These are phyloP conservation scores for Kregervanrija fluxuum DNA, from an alignment of 805 yeast species.

Conservation along the genomic window DNA sequence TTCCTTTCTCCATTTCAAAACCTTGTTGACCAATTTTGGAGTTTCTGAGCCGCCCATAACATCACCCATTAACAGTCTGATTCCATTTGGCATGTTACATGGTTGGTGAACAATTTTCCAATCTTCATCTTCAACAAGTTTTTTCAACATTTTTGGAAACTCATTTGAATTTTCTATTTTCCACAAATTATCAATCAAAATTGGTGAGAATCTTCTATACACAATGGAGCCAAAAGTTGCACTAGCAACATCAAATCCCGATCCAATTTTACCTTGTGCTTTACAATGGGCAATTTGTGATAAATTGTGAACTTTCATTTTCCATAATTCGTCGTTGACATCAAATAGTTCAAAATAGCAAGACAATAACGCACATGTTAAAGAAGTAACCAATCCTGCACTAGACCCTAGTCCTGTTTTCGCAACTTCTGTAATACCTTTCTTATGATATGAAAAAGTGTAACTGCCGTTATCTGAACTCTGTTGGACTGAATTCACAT, in stretches of 20 bases:
- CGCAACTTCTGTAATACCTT: constrained; percentile 62
- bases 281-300: constrained; percentile 87
- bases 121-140: constrained; percentile 34
- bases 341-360: constrained; percentile 32
- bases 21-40: constrained; percentile 77
- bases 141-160: constrained; percentile 25
- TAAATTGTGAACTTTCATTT: constrained; percentile 58
- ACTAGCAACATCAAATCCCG: constrained; percentile 96
- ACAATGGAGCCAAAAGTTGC: constrained; percentile 87
- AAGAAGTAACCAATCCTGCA: constrained; percentile 83
- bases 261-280: constrained; percentile 93
- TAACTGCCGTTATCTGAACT: constrained; percentile 30
- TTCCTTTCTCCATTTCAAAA: constrained; percentile 58
- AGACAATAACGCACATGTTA: constrained; percentile 61
- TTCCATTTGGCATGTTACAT: constrained; percentile 59
- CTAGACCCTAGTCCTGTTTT: constrained; percentile 96
- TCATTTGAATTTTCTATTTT: constrained; percentile 2
- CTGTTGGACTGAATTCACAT: constrained; percentile 35
- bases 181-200: constrained; percentile 25
- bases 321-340: constrained; percentile 18
- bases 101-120: constrained; percentile 58
- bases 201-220: constrained; percentile 69
- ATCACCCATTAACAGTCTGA: constrained; percentile 85
- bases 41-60: constrained; percentile 90
- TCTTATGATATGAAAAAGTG: constrained; percentile 52